Evolutionary conservation across 176 grass and related monocot species (phyloP).

Genomic region (Rhynchospora tenuis): DNA sequence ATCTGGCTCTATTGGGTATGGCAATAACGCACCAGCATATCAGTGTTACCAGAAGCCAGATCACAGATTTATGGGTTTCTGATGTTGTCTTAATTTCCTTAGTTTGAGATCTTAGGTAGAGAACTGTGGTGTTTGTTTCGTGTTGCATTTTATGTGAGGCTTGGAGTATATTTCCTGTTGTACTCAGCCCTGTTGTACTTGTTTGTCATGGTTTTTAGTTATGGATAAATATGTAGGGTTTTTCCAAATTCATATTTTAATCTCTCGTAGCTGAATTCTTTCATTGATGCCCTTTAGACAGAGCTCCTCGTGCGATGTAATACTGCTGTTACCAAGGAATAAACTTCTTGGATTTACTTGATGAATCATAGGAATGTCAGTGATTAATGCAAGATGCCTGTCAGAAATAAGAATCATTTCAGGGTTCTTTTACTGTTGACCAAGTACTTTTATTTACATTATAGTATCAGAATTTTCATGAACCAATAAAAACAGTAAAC

Average conservation of each 20-base stretch:
- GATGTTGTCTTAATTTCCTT: slow-evolving; percentile 11
- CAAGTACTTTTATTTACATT: background rate
- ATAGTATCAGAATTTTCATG: background rate
- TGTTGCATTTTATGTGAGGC: background rate
- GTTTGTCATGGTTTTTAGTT: slow-evolving; percentile 4
- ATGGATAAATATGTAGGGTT: slow-evolving; percentile 16
- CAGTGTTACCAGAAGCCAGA: slow-evolving; percentile 9
- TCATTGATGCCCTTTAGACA: background rate
- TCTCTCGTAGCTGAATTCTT: background rate
- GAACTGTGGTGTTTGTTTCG: background rate
- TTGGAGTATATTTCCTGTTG: slow-evolving; percentile 16
- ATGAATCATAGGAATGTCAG: slow-evolving; percentile 11
- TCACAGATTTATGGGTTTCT: slow-evolving; percentile 14
- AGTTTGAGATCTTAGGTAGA: background rate
- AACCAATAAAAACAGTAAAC: background rate
- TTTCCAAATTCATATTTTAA: background rate
- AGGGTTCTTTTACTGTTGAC: background rate
- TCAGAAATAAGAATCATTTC: background rate
- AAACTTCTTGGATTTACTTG: background rate
- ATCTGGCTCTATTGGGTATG: background rate
- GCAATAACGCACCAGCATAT: background rate
- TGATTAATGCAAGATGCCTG: slow-evolving; percentile 1
- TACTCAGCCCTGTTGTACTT: slow-evolving; percentile 20
- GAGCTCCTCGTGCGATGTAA: background rate
- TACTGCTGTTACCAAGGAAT: background rate